A percentile compares a stretch with the other conserved stretches of the same genome.
Evolutionary conservation across 148 eudicot genomes (phyloP).

Genomic region (Persicaria maculosa): DNA sequence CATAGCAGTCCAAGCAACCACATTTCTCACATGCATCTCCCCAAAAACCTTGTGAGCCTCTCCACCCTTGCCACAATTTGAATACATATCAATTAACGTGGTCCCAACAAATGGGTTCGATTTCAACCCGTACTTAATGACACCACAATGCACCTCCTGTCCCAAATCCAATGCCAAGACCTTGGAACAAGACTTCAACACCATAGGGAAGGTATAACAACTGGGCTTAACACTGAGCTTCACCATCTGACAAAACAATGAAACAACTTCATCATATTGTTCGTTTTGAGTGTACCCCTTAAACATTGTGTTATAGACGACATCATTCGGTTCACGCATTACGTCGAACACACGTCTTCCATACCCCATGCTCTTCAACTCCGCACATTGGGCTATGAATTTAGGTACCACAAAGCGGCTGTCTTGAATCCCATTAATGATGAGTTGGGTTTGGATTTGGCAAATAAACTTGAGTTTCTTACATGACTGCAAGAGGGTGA

Average conservation of each 20-base stretch:
- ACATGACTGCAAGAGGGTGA: conserved; percentile 53
- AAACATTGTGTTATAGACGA: conserved; percentile 47
- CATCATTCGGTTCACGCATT: conserved; percentile 36
- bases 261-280: conserved; percentile 25
- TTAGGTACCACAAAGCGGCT: conserved; percentile 34
- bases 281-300: conserved; percentile 54
- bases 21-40: conserved; percentile 57
- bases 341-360: conserved; percentile 55
- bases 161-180: conserved; percentile 39
- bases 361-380: conserved; percentile 24
- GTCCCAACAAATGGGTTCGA: conserved; percentile 61
- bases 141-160: conserved; percentile 45
- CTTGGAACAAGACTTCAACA: conserved; percentile 56
- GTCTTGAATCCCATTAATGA: conserved; percentile 30
- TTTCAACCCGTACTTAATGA: conserved; percentile 42
- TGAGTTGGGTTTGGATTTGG: conserved; percentile 51
- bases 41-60: conserved; percentile 48
- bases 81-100: conserved; percentile 61
- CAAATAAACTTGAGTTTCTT: conserved; percentile 32
- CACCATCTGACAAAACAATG: conserved; percentile 45
- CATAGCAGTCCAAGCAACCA: conserved; percentile 66
- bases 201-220: conserved; percentile 58
- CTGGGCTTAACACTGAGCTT: conserved; percentile 36
- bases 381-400: conserved; percentile 28
- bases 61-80: conserved; percentile 23